Percentiles rank a stretch among this genome's conserved stretches.
phyloP scores from a whole-genome alignment of 192 early-diverging fungal genomes.

The Geranomyces michiganensis region DNA sequence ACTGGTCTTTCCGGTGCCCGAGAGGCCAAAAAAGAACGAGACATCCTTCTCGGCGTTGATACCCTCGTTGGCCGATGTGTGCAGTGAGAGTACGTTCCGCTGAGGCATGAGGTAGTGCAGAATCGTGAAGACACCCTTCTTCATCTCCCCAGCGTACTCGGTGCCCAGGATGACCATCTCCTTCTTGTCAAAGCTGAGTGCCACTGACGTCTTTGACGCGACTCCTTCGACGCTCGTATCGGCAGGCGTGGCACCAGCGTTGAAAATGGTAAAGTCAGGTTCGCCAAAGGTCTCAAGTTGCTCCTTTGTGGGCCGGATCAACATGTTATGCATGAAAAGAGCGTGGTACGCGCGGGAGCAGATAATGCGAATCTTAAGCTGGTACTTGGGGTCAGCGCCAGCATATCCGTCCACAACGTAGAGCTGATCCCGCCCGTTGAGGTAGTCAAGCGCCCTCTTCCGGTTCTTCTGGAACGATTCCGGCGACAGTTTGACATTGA shows the following conservation, averaged over 20 bases:
- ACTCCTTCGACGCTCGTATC: constrained; percentile 80
- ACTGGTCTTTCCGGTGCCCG: constrained; percentile 81
- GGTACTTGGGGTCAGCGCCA: constrained; percentile 90
- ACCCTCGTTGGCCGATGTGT: constrained; percentile 91
- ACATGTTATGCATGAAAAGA: constrained; percentile 96
- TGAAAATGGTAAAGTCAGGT: constrained; percentile 92
- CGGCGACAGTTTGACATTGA: constrained; percentile 67
- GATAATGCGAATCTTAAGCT: constrained; percentile 88
- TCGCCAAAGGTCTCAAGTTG: constrained; percentile 85
- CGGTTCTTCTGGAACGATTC: constrained; percentile 72
- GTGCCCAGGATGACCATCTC: constrained; percentile 95
- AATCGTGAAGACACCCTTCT: constrained; percentile 93
- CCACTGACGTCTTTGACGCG: constrained; percentile 83
- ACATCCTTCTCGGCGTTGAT: constrained; percentile 67
- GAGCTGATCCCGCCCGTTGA: constrained; percentile 71
- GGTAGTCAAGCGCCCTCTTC: constrained; percentile 83
- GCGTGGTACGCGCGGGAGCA: constrained; percentile 87
- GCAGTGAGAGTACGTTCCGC: constrained; percentile 73
- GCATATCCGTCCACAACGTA: constrained; percentile 89
- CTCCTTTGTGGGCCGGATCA: constrained; percentile 84
- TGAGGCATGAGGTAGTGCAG: constrained; percentile 98
- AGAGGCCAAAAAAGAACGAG: constrained; percentile 93
- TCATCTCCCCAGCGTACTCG: constrained; percentile 96
- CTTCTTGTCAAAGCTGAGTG: constrained; percentile 79
- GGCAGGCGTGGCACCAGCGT: constrained; percentile 82